Percentiles rank a stretch among this genome's conserved stretches.
phyloP scores from a whole-genome alignment of 495 filamentous ascomycete species.

The Aspergillus homomorphus region DNA sequence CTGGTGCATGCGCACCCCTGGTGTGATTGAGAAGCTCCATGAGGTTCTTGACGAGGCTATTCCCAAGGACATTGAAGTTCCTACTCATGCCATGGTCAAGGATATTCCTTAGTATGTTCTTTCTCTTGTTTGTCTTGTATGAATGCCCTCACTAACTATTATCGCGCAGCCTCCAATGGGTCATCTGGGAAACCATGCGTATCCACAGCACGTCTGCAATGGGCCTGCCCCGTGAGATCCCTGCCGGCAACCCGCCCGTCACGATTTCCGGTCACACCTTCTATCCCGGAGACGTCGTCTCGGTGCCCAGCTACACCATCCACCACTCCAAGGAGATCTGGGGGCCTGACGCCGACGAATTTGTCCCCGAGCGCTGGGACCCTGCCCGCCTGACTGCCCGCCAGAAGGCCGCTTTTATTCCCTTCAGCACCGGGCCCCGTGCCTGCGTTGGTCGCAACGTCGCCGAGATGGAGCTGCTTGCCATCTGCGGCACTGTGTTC shows the following conservation, averaged over 20 bases:
- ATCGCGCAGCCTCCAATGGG: conserved; percentile 54
- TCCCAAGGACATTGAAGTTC: conserved; percentile 57
- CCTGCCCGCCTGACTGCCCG: conserved; percentile 49
- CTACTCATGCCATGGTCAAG: conserved; percentile 66
- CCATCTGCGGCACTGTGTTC: conserved; percentile 76
- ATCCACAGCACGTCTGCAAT: conserved; percentile 87
- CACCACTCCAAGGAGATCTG: conserved; percentile 81
- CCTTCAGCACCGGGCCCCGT: conserved; percentile 78
- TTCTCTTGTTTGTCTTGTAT: background rate
- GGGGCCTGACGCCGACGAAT: conserved; percentile 72
- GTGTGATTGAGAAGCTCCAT: conserved; percentile 69
- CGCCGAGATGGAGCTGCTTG: conserved; percentile 88
- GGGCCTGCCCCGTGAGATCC: conserved; percentile 80
- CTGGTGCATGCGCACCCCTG: conserved; percentile 66
- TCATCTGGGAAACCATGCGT: conserved; percentile 87
- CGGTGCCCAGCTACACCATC: conserved; percentile 83
- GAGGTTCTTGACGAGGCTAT: conserved; percentile 68
- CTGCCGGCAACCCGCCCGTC: conserved; percentile 54
- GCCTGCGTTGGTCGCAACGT: conserved; percentile 84
- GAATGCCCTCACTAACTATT: conserved; percentile 5
- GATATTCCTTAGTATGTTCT: conserved; percentile 66
- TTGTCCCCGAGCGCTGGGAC: conserved; percentile 80
- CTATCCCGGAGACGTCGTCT: conserved; percentile 70
- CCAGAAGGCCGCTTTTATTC: conserved; percentile 80
- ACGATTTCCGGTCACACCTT: conserved; percentile 60